phyloP scores from a whole-genome alignment of 225 moss, liverwort and hornwort species.

The Polytrichum commune region DNA sequence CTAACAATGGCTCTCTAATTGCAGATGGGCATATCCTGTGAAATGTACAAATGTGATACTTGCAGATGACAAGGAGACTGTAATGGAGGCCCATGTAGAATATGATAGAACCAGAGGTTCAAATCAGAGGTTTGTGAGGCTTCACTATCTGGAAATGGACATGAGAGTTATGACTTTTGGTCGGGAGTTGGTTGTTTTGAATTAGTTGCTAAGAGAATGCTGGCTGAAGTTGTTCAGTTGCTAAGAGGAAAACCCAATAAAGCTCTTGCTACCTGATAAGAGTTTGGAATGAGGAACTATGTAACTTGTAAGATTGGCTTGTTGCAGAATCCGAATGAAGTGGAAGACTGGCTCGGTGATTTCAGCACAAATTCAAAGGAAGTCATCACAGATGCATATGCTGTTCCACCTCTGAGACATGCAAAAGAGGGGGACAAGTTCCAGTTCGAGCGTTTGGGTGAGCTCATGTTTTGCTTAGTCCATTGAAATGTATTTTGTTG shows the following conservation, averaged over 20 bases:
- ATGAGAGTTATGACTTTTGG: no score
- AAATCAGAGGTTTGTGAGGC: conserved; percentile 64
- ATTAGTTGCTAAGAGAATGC: no score
- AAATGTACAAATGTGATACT: conserved; percentile 82
- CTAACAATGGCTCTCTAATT: not conserved
- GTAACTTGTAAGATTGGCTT: no score
- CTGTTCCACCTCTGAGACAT: conserved; percentile 63
- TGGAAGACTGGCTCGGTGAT: conserved; percentile 89
- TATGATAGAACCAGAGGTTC: conserved; percentile 79
- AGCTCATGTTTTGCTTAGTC: conserved; percentile 7
- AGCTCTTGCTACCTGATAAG: no score
- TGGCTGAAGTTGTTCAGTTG: no score
- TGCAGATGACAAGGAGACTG: conserved; percentile 63
- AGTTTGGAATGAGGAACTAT: no score
- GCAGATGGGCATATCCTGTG: conserved; percentile 93
- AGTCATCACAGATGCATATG: conserved; percentile 65
- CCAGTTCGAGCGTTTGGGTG: conserved; percentile 95
- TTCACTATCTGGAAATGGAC: not conserved
- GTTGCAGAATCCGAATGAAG: conserved; percentile 73
- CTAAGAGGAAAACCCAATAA: no score
- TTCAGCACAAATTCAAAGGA: conserved; percentile 74
- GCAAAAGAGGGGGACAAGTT: conserved; percentile 82
- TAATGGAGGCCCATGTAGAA: conserved; percentile 85
- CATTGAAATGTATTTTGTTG: not conserved
- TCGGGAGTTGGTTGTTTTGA: no score